Percentiles rank a stretch among this genome's conserved stretches.
phyloP scores from a whole-genome alignment of 2,329 filamentous ascomycete species.

The Aureobasidium subglaciale region DNA sequence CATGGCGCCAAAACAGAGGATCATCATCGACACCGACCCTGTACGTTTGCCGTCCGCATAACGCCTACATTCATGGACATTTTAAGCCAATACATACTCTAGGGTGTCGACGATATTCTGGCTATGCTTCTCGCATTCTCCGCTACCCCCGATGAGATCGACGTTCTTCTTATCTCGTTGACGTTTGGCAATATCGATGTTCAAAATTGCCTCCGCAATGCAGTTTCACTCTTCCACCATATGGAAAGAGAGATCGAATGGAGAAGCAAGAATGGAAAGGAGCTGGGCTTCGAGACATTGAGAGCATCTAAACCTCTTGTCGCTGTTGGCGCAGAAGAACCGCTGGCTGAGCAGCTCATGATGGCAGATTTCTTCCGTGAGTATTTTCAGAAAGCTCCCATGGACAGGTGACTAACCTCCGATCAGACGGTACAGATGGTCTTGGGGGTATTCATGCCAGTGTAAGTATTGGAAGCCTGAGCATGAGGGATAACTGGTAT shows the following conservation, averaged over 20 bases:
- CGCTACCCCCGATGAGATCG: slow-evolving; percentile 72
- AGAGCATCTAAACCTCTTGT: slow-evolving; percentile 62
- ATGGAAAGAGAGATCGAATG: slow-evolving; percentile 83
- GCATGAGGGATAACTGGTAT: neutral
- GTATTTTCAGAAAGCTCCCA: neutral
- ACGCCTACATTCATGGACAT: neutral
- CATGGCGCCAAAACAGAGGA: slow-evolving; percentile 44
- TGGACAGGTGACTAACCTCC: slow-evolving; percentile 10
- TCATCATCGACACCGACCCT: slow-evolving; percentile 97
- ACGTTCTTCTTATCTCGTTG: slow-evolving; percentile 76
- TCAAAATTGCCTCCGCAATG: slow-evolving; percentile 78
- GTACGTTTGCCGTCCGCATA: slow-evolving; percentile 39
- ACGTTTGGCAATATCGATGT: slow-evolving; percentile 93
- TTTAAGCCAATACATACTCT: slow-evolving; percentile 5
- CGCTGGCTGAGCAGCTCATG: slow-evolving; percentile 74
- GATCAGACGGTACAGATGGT: slow-evolving; percentile 41
- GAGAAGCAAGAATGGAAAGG: slow-evolving; percentile 61
- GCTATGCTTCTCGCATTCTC: slow-evolving; percentile 82
- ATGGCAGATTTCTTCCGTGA: slow-evolving; percentile 72
- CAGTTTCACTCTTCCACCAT: slow-evolving; percentile 83
- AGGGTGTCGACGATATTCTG: slow-evolving; percentile 83
- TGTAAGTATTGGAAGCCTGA: slow-evolving; percentile 23
- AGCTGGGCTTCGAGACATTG: slow-evolving; percentile 66
- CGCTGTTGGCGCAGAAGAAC: slow-evolving; percentile 78
- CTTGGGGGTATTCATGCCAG: slow-evolving; percentile 43